phyloP scores from a whole-genome alignment of 495 filamentous ascomycete genomes.

The Neurospora sp. region DNA sequence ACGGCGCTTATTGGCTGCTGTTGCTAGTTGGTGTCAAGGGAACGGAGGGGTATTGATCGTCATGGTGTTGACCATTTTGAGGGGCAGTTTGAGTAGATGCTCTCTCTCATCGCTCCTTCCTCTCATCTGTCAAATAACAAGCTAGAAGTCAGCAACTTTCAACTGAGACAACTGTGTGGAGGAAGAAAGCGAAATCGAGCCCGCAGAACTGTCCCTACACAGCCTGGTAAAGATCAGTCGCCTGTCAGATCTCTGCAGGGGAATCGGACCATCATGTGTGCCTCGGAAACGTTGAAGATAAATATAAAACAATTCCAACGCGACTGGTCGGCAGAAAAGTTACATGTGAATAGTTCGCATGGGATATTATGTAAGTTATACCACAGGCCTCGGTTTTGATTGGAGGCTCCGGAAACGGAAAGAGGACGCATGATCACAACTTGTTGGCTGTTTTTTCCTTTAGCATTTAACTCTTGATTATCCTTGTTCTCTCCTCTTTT shows the following conservation, averaged over 20 bases:
- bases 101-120: not conserved
- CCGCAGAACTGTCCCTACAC: not conserved
- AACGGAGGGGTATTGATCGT: not conserved
- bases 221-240: too few relatives aligned
- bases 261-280: not conserved
- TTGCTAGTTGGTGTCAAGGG: not conserved
- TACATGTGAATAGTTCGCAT: not conserved
- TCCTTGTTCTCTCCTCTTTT: not conserved
- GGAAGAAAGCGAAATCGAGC: not conserved
- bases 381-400: not conserved
- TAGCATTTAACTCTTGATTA: not conserved
- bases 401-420: not conserved
- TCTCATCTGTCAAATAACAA: not conserved
- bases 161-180: not conserved
- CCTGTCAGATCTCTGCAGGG: not conserved
- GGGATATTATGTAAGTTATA: not conserved
- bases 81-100: not conserved
- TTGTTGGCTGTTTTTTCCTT: not conserved
- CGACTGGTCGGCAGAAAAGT: not conserved
- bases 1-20: not conserved
- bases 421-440: not conserved
- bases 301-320: not conserved
- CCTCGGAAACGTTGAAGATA: not conserved
- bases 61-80: not conserved
- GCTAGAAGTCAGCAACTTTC: not conserved